Evolutionary conservation across 2,329 filamentous ascomycete species (phyloP).

Genomic region (Scedosporium dehoogii): DNA sequence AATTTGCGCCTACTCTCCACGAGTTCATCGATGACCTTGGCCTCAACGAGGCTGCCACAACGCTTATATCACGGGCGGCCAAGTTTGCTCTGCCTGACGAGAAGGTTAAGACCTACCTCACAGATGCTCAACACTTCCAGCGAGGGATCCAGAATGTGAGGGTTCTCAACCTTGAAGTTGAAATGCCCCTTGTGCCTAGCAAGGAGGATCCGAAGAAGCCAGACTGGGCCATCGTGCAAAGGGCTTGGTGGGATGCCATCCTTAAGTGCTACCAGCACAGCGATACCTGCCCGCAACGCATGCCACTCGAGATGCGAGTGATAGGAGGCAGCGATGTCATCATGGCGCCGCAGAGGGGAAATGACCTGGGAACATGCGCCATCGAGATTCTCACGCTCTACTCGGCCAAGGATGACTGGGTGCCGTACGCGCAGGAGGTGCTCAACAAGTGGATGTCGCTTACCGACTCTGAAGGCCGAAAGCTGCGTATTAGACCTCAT

Average conservation of each 20-base stretch:
- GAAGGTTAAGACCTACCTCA: conserved; percentile 8
- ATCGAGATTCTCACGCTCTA: conserved; percentile 33
- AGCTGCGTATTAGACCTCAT: conserved; percentile 28
- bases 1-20: conserved; percentile 10
- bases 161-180: conserved; percentile 32
- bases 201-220: conserved; percentile 20
- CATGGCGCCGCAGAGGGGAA: conserved; percentile 33
- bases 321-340: conserved; percentile 30
- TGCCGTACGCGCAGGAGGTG: conserved; percentile 28
- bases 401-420: conserved; percentile 29
- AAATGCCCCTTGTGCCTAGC: conserved; percentile 30
- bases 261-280: conserved; percentile 28
- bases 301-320: conserved; percentile 34
- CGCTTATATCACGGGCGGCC: conserved; percentile 23
- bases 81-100: conserved; percentile 19
- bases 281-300: conserved; percentile 26
- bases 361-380: conserved; percentile 28
- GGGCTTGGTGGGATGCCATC: conserved; percentile 41
- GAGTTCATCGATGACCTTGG: conserved; percentile 16
- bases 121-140: conserved; percentile 37
- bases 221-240: conserved; percentile 31
- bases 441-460: conserved; percentile 30
- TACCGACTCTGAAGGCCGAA: conserved; percentile 19
- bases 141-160: conserved; percentile 35
- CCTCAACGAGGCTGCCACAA: conserved; percentile 12